A percentile compares a stretch with the other conserved stretches of the same genome.
phyloP scores from a whole-genome alignment of 2,329 filamentous ascomycete species.

The Rutstroemia sp. region DNA sequence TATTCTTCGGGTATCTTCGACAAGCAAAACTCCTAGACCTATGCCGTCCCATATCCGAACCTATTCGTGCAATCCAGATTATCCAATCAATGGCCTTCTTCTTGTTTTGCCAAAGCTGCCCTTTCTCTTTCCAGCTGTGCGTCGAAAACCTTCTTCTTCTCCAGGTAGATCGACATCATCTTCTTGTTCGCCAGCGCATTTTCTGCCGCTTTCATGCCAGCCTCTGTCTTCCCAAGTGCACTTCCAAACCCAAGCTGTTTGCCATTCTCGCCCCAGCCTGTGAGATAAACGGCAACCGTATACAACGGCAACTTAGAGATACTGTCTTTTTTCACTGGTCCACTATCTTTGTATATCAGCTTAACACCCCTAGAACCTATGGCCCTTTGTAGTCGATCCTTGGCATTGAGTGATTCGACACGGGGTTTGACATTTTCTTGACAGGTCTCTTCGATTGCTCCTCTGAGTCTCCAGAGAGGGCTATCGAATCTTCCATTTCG shows the following conservation, averaged over 20 bases:
- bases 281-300: constrained; percentile 56
- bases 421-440: neutral
- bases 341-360: constrained; percentile 54
- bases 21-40: neutral
- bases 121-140: constrained; percentile 27
- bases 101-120: constrained; percentile 14
- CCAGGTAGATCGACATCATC: constrained; percentile 40
- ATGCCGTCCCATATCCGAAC: neutral
- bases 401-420: constrained; percentile 32
- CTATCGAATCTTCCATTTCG: constrained; percentile 17
- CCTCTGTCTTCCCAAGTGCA: constrained; percentile 61
- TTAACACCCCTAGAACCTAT: constrained; percentile 48
- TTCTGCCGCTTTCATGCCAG: constrained; percentile 58
- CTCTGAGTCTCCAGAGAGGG: constrained; percentile 25
- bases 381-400: constrained; percentile 43
- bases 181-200: constrained; percentile 60
- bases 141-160: constrained; percentile 39
- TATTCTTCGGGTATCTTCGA: neutral
- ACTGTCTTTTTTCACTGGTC: constrained; percentile 45
- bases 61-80: neutral
- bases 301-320: constrained; percentile 49
- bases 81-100: neutral
- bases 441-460: constrained; percentile 8
- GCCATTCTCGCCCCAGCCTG: constrained; percentile 57
- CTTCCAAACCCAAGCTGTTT: constrained; percentile 56